phyloP scores from a whole-genome alignment of 2,329 filamentous ascomycete species.

The Alternaria rosae region DNA sequence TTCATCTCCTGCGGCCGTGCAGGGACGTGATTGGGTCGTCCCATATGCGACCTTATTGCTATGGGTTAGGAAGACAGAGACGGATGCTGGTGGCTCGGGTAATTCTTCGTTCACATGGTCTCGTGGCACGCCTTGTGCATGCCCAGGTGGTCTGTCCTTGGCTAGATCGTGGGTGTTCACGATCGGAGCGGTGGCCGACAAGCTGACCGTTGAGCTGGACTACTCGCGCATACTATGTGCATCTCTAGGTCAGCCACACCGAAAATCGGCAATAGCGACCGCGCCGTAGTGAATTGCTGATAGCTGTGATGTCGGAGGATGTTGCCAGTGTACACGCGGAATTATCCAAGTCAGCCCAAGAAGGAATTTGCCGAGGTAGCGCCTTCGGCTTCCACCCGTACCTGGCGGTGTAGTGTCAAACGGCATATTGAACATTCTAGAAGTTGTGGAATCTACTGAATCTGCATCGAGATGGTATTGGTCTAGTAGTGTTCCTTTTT shows the following conservation, averaged over 20 bases:
- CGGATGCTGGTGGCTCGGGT: background rate
- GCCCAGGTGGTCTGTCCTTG: slow-evolving; percentile 1
- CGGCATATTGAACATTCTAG: background rate
- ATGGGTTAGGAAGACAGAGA: slow-evolving; percentile 7
- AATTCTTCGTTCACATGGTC: background rate
- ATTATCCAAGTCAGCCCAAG: background rate
- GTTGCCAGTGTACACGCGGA: background rate
- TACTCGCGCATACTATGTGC: background rate
- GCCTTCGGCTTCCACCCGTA: slow-evolving; percentile 1
- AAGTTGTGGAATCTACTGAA: background rate
- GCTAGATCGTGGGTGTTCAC: slow-evolving; percentile 6
- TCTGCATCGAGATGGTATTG: background rate
- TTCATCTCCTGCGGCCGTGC: slow-evolving; percentile 9
- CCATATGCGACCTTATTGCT: slow-evolving; percentile 21
- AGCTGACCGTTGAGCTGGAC: background rate
- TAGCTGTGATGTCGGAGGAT: background rate
- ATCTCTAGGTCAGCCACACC: background rate
- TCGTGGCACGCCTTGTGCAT: slow-evolving; percentile 6
- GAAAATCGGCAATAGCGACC: background rate
- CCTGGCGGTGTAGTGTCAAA: background rate
- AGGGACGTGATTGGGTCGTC: slow-evolving; percentile 18
- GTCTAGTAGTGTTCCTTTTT: background rate
- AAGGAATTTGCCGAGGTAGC: slow-evolving; percentile 7
- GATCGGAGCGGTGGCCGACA: slow-evolving; percentile 5
- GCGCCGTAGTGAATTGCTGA: slow-evolving; percentile 1